phyloP scores from a whole-genome alignment of 2,329 filamentous ascomycete species.

The Didymella keratinophila region DNA sequence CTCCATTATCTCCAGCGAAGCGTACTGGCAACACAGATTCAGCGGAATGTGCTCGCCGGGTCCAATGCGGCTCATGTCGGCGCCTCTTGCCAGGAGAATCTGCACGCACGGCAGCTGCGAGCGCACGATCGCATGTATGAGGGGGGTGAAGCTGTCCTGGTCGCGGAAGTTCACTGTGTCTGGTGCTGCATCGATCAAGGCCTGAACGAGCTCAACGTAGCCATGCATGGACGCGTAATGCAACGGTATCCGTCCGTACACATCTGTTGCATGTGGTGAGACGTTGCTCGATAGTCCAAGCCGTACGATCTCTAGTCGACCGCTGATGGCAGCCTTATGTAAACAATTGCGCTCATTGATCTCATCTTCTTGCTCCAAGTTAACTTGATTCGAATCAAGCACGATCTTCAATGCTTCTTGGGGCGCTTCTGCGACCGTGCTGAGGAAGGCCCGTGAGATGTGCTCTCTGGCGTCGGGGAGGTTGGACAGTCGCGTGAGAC shows the following conservation, averaged over 20 bases:
- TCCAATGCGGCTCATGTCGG: conserved; percentile 84
- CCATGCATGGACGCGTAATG: conserved; percentile 98
- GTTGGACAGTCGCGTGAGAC: conserved; percentile 74
- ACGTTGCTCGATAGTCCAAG: conserved; percentile 79
- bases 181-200: conserved; percentile 72
- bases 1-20: conserved; percentile 82
- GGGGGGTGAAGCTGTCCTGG: conserved; percentile 94
- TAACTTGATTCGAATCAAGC: conserved; percentile 80
- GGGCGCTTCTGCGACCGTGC: conserved; percentile 85
- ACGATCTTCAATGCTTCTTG: conserved; percentile 77
- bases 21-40: conserved; percentile 94
- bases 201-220: conserved; percentile 80
- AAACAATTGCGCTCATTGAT: conserved; percentile 97
- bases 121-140: conserved; percentile 95
- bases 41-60: conserved; percentile 92
- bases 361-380: conserved; percentile 93
- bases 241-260: conserved; percentile 90
- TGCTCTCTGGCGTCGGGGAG: conserved; percentile 73
- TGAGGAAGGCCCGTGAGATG: conserved; percentile 87
- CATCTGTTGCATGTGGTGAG: conserved; percentile 81
- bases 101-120: conserved; percentile 82
- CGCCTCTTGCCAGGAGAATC: conserved; percentile 76
- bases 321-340: conserved; percentile 96
- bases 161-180: conserved; percentile 87
- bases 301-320: conserved; percentile 78